phyloP scores from a whole-genome alignment of 164 flowering plant species.

The Vitis labrusca region DNA sequence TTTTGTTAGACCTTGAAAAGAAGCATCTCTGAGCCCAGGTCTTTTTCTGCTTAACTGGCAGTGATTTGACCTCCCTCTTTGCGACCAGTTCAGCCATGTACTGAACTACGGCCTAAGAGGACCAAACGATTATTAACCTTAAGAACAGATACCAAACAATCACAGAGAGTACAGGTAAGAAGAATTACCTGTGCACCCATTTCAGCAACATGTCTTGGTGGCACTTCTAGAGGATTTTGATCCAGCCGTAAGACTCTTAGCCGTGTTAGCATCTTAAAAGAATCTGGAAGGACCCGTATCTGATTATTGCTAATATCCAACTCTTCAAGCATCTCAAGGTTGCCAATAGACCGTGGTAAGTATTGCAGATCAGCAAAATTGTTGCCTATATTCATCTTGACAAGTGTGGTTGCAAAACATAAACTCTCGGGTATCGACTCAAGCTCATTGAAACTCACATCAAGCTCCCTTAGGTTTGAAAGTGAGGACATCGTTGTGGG shows the following conservation, averaged over 20 bases:
- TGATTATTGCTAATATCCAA: slow-evolving; percentile 88
- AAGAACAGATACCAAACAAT: not conserved
- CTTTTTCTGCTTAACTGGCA: slow-evolving; percentile 58
- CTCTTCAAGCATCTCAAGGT: slow-evolving; percentile 85
- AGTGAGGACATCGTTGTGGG: slow-evolving; percentile 88
- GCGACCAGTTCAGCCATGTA: slow-evolving; percentile 73
- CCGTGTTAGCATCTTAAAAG: slow-evolving; percentile 63
- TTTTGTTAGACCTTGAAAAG: slow-evolving; percentile 62
- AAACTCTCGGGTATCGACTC: slow-evolving; percentile 87
- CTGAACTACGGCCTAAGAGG: slow-evolving; percentile 73
- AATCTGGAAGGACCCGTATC: slow-evolving; percentile 74
- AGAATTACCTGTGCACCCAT: slow-evolving; percentile 75
- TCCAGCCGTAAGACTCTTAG: slow-evolving; percentile 56
- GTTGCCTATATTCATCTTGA: slow-evolving; percentile 72
- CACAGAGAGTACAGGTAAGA: not conserved
- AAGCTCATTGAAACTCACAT: slow-evolving; percentile 90
- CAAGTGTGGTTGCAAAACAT: slow-evolving; percentile 76
- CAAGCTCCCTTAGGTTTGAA: slow-evolving; percentile 61
- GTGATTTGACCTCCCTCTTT: slow-evolving; percentile 48
- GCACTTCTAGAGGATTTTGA: slow-evolving; percentile 79
- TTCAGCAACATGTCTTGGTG: slow-evolving; percentile 67
- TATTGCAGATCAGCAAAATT: slow-evolving; percentile 74
- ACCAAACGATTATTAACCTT: slow-evolving; percentile 9
- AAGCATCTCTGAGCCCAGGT: slow-evolving; percentile 66
- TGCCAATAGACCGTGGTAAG: slow-evolving; percentile 85